Evolutionary conservation across 2,329 filamentous ascomycete species (phyloP).

Genomic region (Elsinoe batatas): DNA sequence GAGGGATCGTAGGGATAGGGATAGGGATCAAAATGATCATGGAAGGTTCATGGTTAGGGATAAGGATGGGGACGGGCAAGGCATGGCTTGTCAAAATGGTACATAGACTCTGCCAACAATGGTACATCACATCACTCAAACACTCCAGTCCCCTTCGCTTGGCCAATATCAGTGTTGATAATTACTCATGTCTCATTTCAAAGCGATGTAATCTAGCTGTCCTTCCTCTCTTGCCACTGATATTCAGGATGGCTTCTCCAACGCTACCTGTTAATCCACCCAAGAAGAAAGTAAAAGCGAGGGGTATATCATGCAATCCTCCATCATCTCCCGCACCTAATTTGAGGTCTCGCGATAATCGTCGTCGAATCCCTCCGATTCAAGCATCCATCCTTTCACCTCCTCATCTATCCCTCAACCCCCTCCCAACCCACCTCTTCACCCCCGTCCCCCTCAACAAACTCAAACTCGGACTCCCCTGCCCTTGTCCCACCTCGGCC

Average conservation of each 20-base stretch:
- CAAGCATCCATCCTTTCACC: neutral
- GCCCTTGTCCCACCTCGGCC: neutral
- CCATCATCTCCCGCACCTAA: too few relatives aligned
- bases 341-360: too few relatives aligned
- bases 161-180: too few relatives aligned
- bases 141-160: neutral
- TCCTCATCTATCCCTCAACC: neutral
- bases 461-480: neutral
- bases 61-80: too few relatives aligned
- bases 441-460: neutral
- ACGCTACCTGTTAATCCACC: neutral
- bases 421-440: neutral
- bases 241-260: neutral
- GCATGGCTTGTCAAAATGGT: too few relatives aligned
- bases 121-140: neutral
- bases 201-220: neutral
- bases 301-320: constrained; percentile 1
- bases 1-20: too few relatives aligned
- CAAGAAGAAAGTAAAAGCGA: neutral
- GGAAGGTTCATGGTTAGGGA: too few relatives aligned
- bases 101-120: neutral
- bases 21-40: too few relatives aligned
- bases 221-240: too few relatives aligned
- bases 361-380: too few relatives aligned
- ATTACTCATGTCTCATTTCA: too few relatives aligned